Evolutionary conservation across 139 green algal species (phyloP).

Genomic region (Coelastrella sp.): DNA sequence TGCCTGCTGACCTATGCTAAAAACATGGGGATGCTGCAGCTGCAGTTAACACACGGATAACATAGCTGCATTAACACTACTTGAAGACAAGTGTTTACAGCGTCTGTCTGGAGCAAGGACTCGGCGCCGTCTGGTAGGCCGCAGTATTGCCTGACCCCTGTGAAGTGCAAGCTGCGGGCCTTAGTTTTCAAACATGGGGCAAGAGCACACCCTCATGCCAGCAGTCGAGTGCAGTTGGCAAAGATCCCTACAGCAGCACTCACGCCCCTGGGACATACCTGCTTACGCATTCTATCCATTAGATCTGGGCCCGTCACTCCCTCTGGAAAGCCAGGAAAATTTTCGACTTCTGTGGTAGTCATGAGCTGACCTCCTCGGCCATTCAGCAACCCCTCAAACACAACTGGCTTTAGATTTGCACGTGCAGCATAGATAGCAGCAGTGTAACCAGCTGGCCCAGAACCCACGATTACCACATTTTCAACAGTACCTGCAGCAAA

Average conservation of each 20-base stretch:
- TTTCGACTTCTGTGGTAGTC: conserved; percentile 94
- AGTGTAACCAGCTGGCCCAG: conserved; percentile 90
- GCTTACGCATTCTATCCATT: conserved; percentile 96
- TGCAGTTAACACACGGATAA: no score
- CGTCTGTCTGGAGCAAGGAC: no score
- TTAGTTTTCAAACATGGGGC: not conserved
- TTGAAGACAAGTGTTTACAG: no score
- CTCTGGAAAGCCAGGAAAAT: conserved; percentile 98
- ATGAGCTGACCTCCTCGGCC: conserved; percentile 97
- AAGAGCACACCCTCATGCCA: not conserved
- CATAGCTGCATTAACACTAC: no score
- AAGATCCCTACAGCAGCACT: no score
- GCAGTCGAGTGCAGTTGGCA: not conserved
- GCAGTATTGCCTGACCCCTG: no score
- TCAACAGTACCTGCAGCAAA: conserved; percentile 57
- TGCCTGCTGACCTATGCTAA: no score
- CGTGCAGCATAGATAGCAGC: conserved; percentile 94
- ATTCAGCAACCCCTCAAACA: conserved; percentile 94
- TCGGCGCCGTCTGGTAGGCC: no score
- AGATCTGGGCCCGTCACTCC: conserved; percentile 97
- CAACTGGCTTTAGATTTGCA: conserved; percentile 92
- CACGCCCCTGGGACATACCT: conserved; percentile 65
- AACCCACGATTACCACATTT: conserved; percentile 91
- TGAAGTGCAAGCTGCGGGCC: no score
- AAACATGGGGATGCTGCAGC: no score